Base-by-base conservation (phyloP, 371 early-diverging fungal species). In the Chytridiales sp. region DNA sequence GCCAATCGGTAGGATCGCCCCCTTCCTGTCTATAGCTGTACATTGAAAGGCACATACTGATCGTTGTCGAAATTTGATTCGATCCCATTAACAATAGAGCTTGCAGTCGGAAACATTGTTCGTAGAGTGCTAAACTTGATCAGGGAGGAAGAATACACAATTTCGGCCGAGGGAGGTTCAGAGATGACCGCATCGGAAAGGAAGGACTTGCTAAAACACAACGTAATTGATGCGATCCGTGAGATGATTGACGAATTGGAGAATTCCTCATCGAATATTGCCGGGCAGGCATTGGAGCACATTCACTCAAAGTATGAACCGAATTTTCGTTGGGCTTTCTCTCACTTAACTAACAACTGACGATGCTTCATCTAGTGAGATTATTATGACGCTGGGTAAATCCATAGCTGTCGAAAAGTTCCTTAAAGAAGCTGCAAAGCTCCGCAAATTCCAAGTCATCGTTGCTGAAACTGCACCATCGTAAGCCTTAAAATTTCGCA, bases 331-430 rank as follows among this genome's bases (percentile, higher is more conserved):
- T 29, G 31, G 6, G n/a, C 31, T 19, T 22, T 22, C 13, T 2
- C 21, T 39, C 36, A 24, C 21, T 11, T 26, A 21, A 13, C 11
- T 1, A 9, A n/a, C 24, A 59, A 15, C 15, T 19, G 3, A 24
- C 49, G 40, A 27, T 21, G 27, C 9, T 15, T 39, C 1, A 47
- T 43, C 2, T 36, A 93, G 91, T 67, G 98, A 97, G 62, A 90
- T 96, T 48, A 92, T 97, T 47, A 83, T 97, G 90, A 97, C 96
- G 0, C 79, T 89, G 50, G 96, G 96, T 13, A 78, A 82, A 38
- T 94, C 95, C 26, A 77, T 76, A 38, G 92, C 95, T 3, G 95
- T 95, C 8, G 87, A 89, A 66, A 69, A 78, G 48, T 97, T 96
- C 55, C 79, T 97, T 62, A 86, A 87, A 66, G 80, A 83, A 57